Evolutionary conservation across 1,284 basidiomycete species (phyloP), one percentile per base, ranked within the genome.

Genomic region (Paramarasmius palmivorus): DNA sequence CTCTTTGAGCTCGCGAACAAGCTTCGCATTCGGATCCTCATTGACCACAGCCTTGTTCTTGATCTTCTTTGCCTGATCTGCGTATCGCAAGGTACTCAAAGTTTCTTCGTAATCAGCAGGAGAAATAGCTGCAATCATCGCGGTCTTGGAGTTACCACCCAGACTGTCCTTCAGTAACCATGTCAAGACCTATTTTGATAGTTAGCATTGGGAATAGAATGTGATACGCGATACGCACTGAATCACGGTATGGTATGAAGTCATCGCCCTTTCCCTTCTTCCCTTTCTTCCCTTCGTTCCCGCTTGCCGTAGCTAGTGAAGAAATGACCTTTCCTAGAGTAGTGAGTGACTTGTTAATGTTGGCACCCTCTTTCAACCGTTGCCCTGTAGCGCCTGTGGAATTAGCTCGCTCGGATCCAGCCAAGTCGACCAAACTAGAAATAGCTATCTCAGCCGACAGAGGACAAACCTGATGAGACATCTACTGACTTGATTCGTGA

Each of bases 41-140:
- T 99, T 99, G 63, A 99, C 92, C 49, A 98, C 86, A 15, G 96
- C 96, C 78, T 98, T 97, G 73, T 98, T 99, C 86, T 96, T 97
- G 77, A 99, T 99, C 85, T 96, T 97, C 87, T 99, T 99, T 23
- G 96, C 95, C 68, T 92, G 93, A 76, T 98, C 95, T 60, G 96
- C 97, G 72, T 99, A 99, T 2, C 96, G 88, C 54, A 96, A 76
- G 3, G 94, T 96, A 73, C 93, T 94, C 56, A 98, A 76, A 12
- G 96, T 98, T 73, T 99, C 96, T 61, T 99, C 96, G 69, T 98
- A 96, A 73, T 98, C 95, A 35, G 95, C 95, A 15, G 95, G 95
- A 20, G 95, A 90, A 60, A 99, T 98, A 36, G 96, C 96, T 45
- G 96, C 96, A 64, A 99, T 98, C 95, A 96, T 97, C 3, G 92